Evolutionary conservation across 2,329 filamentous ascomycete genomes (phyloP).

Genomic region (Pseudogymnoascus destructans): DNA sequence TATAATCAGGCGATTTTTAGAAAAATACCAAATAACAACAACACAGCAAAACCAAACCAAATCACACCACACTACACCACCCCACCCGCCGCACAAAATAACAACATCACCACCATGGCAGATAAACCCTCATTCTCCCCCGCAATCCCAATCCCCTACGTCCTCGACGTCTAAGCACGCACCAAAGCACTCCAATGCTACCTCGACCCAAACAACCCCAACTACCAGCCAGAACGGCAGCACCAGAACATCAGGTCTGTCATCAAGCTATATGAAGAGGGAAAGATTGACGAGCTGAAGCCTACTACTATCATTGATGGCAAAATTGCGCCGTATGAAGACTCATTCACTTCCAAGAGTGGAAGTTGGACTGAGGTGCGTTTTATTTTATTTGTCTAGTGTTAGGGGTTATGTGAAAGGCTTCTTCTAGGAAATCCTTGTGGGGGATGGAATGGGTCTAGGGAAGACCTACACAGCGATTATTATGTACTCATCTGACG

Average conservation of each 20-base stretch:
- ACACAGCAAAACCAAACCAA: too few relatives aligned
- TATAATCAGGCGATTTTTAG: too few relatives aligned
- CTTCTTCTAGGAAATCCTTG: too few relatives aligned
- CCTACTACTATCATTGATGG: background rate
- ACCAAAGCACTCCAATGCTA: background rate
- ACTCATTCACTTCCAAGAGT: background rate
- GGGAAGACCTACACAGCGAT: too few relatives aligned
- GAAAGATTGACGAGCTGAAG: background rate
- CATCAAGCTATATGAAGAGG: background rate
- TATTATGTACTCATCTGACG: background rate
- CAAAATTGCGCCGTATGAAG: background rate
- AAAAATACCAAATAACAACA: too few relatives aligned
- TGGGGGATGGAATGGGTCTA: too few relatives aligned
- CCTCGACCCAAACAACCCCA: background rate
- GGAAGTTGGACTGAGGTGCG: background rate
- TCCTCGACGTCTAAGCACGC: background rate
- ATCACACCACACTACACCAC: background rate
- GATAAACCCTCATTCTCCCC: background rate
- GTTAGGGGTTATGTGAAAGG: background rate
- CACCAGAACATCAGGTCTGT: background rate
- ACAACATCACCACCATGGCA: background rate
- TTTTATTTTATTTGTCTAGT: background rate
- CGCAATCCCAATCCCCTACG: background rate
- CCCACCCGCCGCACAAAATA: background rate
- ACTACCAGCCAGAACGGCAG: background rate